A percentile compares a stretch with the other conserved stretches of the same genome.
These are phyloP conservation scores for Biscogniauxia mediterranea DNA, from an alignment of 2,329 filamentous ascomycete species.

Conservation along the genomic window DNA sequence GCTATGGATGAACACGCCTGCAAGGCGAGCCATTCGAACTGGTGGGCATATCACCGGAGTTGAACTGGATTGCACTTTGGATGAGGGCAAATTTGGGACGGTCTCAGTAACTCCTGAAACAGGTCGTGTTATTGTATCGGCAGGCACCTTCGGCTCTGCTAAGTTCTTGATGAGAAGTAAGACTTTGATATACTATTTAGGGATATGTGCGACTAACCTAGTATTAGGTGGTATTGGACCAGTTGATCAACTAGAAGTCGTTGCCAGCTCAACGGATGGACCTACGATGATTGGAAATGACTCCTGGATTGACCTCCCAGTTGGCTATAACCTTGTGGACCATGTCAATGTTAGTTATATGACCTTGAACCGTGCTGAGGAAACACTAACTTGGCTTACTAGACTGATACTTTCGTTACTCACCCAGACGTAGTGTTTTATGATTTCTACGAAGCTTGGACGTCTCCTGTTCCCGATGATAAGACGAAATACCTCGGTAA, in stretches of 20 bases:
- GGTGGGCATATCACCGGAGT: conserved; percentile 64
- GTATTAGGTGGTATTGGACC: conserved; percentile 59
- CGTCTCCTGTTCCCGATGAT: conserved; percentile 45
- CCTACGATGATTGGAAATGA: conserved; percentile 48
- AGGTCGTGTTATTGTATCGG: conserved; percentile 66
- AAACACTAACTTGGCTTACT: conserved; percentile 5
- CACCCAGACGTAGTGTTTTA: conserved; percentile 55
- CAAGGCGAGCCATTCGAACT: conserved; percentile 62
- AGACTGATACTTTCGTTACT: conserved; percentile 46
- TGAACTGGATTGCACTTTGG: conserved; percentile 56
- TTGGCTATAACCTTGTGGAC: conserved; percentile 59
- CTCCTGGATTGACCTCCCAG: conserved; percentile 57
- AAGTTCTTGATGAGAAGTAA: conserved; percentile 65
- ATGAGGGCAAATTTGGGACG: conserved; percentile 55
- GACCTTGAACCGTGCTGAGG: background rate
- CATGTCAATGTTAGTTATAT: conserved; percentile 42
- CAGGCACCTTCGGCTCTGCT: conserved; percentile 67
- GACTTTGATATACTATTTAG: conserved; percentile 1
- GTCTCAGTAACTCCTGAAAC: conserved; percentile 58
- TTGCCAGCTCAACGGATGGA: conserved; percentile 49
- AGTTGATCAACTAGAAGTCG: conserved; percentile 54
- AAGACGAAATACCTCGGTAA: conserved; percentile 43
- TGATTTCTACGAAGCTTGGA: conserved; percentile 63
- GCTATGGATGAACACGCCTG: conserved; percentile 64
- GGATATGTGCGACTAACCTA: conserved; percentile 8